Base-by-base conservation (phyloP, 2,329 filamentous ascomycete genomes). In the Curvularia sp. region DNA sequence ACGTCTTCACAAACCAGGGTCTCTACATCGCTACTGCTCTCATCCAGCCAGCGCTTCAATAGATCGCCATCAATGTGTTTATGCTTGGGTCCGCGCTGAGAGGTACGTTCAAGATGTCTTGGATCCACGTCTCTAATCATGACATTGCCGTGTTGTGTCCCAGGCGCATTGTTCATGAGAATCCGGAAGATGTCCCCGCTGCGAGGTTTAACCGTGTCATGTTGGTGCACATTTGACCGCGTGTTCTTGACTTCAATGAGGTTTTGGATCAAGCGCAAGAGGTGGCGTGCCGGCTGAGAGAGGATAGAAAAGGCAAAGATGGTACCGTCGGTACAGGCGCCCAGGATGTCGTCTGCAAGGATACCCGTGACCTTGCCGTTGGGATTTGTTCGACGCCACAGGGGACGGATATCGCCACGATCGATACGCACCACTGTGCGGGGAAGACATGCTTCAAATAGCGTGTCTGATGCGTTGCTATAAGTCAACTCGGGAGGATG, bases 181-280 rank as follows among this genome's bases (percentile, higher is more conserved):
- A 69, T 47, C 15, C 66, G 54, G 42, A 65, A 66, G 7, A 73
- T 65, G 5, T 68, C 63, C 9, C 64, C 61, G 5, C 60, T 64
- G 12, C 58, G 61, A 19, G 60, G 53, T 28, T 61, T 58, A 18
- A 69, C 27, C 0, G 61, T 56, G 8, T 45, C 60, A 49, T 61
- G 61, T 13, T 63, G 64, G 2, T 59, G 57, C 8, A 49, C 49
- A 6, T 59, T 61, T 4, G 68, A 59, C 7, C 65, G 60, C 3
- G 47, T 58, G 7, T 53, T 49, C 46, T 71, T 70, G 9, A 57
- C 63, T 32, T 70, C 65, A 25, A 77, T 67, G 30, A 96, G 73
- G 57, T 89, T 89, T 69, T 96, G 89, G 1, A 97, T 72, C 61
- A 94, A 87, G 56, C 84, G 83, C 5, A 98, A 81, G 3, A 96